Base-by-base conservation (phyloP, 495 filamentous ascomycete genomes). In the Clohesyomyces aquaticus region DNA sequence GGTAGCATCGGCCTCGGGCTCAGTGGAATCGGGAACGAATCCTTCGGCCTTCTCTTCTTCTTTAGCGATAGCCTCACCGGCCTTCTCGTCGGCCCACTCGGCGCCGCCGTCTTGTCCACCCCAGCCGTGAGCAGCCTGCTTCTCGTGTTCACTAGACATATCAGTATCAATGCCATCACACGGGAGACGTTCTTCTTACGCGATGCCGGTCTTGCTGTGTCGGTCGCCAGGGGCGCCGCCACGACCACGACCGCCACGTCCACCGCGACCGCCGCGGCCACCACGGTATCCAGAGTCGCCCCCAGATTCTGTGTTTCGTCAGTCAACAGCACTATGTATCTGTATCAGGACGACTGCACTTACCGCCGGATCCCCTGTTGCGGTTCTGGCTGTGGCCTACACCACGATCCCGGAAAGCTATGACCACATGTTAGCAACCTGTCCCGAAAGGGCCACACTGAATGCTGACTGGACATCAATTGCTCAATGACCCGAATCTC, bases 101-200 rank as follows among this genome's bases (percentile, higher is more conserved):
- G 85, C 88, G 27, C 85, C 79, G 74, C 92, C 94, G 72, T 87
- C 87, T 57, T 82, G 82, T 73, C 81, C 88, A 71, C 92, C 94
- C 94, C 94, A 98, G 65, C 90, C 88, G 73, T 91, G 89, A 73
- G 84, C 86, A 71, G 90, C 87, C 79, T 96, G 90, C 86, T 98
- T 98, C 72, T 91, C 89, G 71, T 92, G 88, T 69, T 95, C 92
- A 68, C 91, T 90, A 48, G 35, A 9, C 16, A 65, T 66, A 74
- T 72, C 66, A 64, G 25, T 11, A 42, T 23, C 54, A 26, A 27
- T 27, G 23, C 41, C 4, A 19, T 28, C 10, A 23, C 9, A 42
- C 9, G 38, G 23, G 21, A 22, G 50, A 46, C 28, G 19, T 53
- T 46, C 53, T 51, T 68, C 83, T 76, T 85, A 95, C 91, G 81